phyloP scores from a whole-genome alignment of 768 basidiomycete species.

The Tulasnella sp. region DNA sequence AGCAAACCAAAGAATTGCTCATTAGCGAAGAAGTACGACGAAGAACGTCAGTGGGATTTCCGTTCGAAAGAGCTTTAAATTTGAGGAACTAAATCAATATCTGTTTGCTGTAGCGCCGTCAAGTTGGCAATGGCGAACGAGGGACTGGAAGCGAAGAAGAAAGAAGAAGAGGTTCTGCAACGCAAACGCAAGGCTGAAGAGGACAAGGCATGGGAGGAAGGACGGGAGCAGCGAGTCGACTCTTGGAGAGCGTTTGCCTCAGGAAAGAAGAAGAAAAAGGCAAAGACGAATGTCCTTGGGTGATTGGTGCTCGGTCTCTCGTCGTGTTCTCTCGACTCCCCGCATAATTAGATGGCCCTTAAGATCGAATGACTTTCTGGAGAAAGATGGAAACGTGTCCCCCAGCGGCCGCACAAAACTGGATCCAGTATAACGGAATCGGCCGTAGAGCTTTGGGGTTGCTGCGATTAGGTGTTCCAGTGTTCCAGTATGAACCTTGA shows the following conservation, averaged over 20 bases:
- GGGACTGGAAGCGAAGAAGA: constrained; percentile 87
- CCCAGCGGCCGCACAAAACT: no score
- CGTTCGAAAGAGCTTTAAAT: neutral
- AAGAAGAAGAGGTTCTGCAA: constrained; percentile 74
- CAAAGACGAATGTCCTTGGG: constrained; percentile 63
- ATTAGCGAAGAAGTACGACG: constrained; percentile 87
- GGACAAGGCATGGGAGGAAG: constrained; percentile 84
- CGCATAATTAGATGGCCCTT: no score
- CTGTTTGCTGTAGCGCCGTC: constrained; percentile 54
- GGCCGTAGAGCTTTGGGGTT: no score
- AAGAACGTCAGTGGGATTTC: constrained; percentile 59
- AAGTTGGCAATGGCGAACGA: constrained; percentile 92
- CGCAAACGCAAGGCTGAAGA: constrained; percentile 87
- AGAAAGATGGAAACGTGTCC: no score
- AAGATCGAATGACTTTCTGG: neutral
- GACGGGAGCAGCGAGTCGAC: constrained; percentile 74
- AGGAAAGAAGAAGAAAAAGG: constrained; percentile 63
- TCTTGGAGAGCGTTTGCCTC: constrained; percentile 76
- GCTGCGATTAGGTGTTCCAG: no score
- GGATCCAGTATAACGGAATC: no score
- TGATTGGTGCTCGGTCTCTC: neutral
- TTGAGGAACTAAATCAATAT: neutral
- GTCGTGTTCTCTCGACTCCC: neutral
- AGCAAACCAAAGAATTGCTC: constrained; percentile 74
- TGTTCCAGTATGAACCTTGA: no score